These are phyloP conservation scores for Beauveria scarabaeidicola DNA, from an alignment of 2,329 filamentous ascomycete species.

Conservation along the genomic window DNA sequence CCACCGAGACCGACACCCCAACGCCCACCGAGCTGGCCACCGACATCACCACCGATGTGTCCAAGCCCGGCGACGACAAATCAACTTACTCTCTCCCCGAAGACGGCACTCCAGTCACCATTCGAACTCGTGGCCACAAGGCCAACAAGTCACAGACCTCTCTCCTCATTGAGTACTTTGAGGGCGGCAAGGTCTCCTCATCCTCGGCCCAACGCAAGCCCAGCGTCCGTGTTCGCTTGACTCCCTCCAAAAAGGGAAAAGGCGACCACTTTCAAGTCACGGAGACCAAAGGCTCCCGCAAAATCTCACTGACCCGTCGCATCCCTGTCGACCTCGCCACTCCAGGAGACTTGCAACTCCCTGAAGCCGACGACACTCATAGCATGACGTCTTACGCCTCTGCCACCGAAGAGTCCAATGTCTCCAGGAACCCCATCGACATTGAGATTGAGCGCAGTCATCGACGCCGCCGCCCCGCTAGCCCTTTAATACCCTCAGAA, in stretches of 20 bases:
- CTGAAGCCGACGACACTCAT: slow-evolving; percentile 51
- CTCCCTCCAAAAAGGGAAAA: slow-evolving; percentile 61
- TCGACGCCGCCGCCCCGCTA: slow-evolving; percentile 56
- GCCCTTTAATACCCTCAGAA: slow-evolving; percentile 52
- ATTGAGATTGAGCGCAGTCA: slow-evolving; percentile 69
- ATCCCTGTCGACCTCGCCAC: slow-evolving; percentile 43
- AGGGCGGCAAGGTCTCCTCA: slow-evolving; percentile 57
- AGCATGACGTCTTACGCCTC: slow-evolving; percentile 70
- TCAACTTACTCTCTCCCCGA: slow-evolving; percentile 75
- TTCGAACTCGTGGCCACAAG: slow-evolving; percentile 63
- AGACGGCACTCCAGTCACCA: slow-evolving; percentile 85
- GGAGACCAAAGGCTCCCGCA: slow-evolving; percentile 65
- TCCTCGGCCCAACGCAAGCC: slow-evolving; percentile 59
- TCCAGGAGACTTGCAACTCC: slow-evolving; percentile 34
- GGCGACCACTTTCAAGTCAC: slow-evolving; percentile 82
- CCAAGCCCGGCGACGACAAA: slow-evolving; percentile 57
- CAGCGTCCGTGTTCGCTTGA: slow-evolving; percentile 72
- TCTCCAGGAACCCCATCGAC: slow-evolving; percentile 71
- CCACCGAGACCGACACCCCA: slow-evolving; percentile 64
- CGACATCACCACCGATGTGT: slow-evolving; percentile 60
- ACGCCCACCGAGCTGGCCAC: slow-evolving; percentile 57
- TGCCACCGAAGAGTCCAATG: slow-evolving; percentile 69
- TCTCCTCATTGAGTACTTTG: slow-evolving; percentile 90
- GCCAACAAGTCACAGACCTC: slow-evolving; percentile 71
- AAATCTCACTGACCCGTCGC: slow-evolving; percentile 47